These are phyloP conservation scores for Exophiala calicioides DNA, from an alignment of 2,329 filamentous ascomycete species.

Conservation along the genomic window DNA sequence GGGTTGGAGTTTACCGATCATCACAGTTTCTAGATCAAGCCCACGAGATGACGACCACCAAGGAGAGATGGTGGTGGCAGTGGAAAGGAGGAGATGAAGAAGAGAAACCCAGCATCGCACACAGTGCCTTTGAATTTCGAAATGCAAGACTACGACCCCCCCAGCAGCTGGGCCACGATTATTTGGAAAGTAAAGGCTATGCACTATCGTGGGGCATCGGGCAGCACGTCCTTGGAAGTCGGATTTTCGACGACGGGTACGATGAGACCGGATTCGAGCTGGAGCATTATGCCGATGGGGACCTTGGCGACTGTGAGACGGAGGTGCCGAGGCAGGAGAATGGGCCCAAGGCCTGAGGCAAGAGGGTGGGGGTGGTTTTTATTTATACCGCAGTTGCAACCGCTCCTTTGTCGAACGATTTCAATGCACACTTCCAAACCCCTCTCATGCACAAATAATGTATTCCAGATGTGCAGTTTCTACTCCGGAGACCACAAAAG, in stretches of 20 bases:
- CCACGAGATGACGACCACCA: no score
- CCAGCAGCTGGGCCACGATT: constrained; percentile 69
- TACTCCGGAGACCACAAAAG: constrained; percentile 2
- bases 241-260: constrained; percentile 73
- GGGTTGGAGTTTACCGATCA: constrained; percentile 51
- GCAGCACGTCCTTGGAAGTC: constrained; percentile 65
- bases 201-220: constrained; percentile 70
- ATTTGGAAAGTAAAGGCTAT: constrained; percentile 64
- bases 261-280: constrained; percentile 57
- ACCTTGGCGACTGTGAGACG: constrained; percentile 41
- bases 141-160: constrained; percentile 70
- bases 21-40: constrained; percentile 50
- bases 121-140: constrained; percentile 70
- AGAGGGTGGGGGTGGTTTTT: neutral
- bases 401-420: neutral
- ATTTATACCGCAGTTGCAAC: neutral
- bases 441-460: constrained; percentile 17
- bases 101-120: constrained; percentile 58
- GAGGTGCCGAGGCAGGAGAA: constrained; percentile 25
- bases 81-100: constrained; percentile 19
- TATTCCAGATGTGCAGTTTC: constrained; percentile 17
- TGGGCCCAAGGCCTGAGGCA: constrained; percentile 8
- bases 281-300: constrained; percentile 71
- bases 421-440: constrained; percentile 14
- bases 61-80: no score